These are phyloP conservation scores for Ogataea corticis DNA, from an alignment of 805 yeast genomes.

Conservation along the genomic window DNA sequence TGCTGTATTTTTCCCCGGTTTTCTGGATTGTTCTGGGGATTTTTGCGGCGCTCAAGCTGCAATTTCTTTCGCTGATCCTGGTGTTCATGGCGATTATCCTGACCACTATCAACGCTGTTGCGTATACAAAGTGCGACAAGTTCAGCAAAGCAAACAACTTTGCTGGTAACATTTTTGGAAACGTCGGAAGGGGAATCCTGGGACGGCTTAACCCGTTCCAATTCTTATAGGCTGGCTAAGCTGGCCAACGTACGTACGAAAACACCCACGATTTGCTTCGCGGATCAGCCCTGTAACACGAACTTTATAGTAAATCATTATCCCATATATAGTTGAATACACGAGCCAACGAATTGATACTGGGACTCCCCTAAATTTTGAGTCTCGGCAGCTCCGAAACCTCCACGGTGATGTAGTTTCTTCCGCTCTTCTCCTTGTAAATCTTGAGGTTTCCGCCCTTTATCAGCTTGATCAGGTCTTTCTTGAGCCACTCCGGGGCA, in stretches of 20 bases:
- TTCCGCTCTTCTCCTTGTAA: constrained; percentile 19
- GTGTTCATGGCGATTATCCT: constrained; percentile 69
- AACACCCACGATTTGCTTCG: too few relatives aligned
- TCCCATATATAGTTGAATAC: not conserved
- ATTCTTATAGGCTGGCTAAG: constrained; percentile 12
- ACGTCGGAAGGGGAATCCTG: constrained; percentile 45
- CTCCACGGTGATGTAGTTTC: constrained; percentile 24
- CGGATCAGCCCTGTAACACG: too few relatives aligned
- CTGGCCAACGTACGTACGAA: too few relatives aligned
- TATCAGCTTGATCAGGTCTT: constrained; percentile 21
- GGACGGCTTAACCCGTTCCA: constrained; percentile 46
- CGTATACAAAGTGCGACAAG: constrained; percentile 89
- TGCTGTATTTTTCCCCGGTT: constrained; percentile 72
- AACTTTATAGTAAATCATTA: constrained; percentile 4
- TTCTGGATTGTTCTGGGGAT: constrained; percentile 75
- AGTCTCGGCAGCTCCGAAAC: constrained; percentile 16
- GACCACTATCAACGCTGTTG: constrained; percentile 81
- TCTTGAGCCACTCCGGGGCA: constrained; percentile 21
- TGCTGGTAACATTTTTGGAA: constrained; percentile 58
- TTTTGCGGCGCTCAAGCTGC: constrained; percentile 75
- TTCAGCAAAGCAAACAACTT: constrained; percentile 79
- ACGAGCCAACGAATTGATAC: not conserved
- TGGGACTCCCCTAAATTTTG: not conserved
- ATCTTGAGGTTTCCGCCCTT: constrained; percentile 19
- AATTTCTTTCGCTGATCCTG: constrained; percentile 64